Conservation (phyloP, 2,329 filamentous ascomycete genomes). For the Pyricularia pennisetigena region DNA sequence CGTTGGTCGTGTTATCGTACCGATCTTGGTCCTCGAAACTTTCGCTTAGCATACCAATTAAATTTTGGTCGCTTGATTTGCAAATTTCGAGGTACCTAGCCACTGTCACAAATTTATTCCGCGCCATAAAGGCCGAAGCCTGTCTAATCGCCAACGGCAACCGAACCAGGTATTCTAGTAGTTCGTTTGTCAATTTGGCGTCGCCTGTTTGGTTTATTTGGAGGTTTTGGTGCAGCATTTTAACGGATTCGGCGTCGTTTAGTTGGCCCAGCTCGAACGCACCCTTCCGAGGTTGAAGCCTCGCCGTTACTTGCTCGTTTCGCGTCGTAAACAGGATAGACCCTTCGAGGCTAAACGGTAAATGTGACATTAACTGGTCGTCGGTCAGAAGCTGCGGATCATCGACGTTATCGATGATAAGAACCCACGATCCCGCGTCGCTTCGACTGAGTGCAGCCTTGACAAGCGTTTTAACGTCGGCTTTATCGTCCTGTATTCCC, state of each 20-base stretch:
- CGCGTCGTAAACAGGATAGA: conserved; percentile 20
- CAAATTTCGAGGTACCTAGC: conserved; percentile 5
- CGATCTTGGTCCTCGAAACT: conserved; percentile 8
- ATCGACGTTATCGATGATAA: conserved; percentile 35
- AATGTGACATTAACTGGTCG: conserved; percentile 13
- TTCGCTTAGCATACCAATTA: conserved; percentile 9
- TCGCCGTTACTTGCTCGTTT: conserved; percentile 9
- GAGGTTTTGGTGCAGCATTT: conserved; percentile 13
- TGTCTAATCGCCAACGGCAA: conserved; percentile 11
- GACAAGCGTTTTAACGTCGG: conserved; percentile 25
- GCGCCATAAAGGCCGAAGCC: conserved; percentile 7
- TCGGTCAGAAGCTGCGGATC: conserved; percentile 21
- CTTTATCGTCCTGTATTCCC: conserved; percentile 20
- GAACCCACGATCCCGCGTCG: conserved; percentile 23
- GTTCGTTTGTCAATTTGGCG: not conserved
- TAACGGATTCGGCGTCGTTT: conserved; percentile 11
- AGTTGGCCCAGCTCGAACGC: conserved; percentile 15
- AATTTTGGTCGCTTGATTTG: conserved; percentile 5
- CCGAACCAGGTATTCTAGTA: conserved; percentile 1
- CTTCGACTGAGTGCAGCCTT: conserved; percentile 19
- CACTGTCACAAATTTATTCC: not conserved
- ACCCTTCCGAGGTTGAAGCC: conserved; percentile 7
- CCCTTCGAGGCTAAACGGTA: conserved; percentile 19
- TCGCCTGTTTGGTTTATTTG: conserved; percentile 3
- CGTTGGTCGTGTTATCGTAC: conserved; percentile 6